Evolutionary conservation across 1,284 basidiomycete genomes (phyloP), one percentile per base, ranked within the genome.

Genomic region (Malassezia yamatoensis): DNA sequence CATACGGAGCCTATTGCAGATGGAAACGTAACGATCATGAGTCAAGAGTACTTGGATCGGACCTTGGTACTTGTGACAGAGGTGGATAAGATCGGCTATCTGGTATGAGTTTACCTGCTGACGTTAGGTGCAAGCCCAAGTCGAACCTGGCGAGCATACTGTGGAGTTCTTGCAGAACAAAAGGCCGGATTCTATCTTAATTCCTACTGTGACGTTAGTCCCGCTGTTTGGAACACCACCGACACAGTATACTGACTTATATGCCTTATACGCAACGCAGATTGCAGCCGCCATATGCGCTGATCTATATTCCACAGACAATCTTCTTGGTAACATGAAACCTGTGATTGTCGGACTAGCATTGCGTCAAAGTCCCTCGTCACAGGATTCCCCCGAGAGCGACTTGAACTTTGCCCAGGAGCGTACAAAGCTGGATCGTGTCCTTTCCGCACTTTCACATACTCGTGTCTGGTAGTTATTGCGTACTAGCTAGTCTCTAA

Each of bases 141-240:
- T 47, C 1, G 20, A 51, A 6, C 32, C 42, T 11, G 48, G 24
- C 24, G 18, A 37, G 16, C 45, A 47, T 20, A 37, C 32, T 5
- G 45, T 32, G 16, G 43, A 45, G 24, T 45, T 45, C 18, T 18
- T 45, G 9, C 34, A 53, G 24, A 21, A 20, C 16, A 29, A 46
- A 20, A 9, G 16, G 6, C 40, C 24, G 3, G 40, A 44, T 39
- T 12, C 51, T 3, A 52, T 34, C 8, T 5, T 5, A 20, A 11
- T 36, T 9, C 49, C 54, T 8, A 47, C 36, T n/a, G 49, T 51
- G 3, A 16, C 42, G 2, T 35, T 51, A 1, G 42, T 60, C 43
- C 62, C 64, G 41, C 45, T 66, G n/a, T 64, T 64, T 48, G 62
- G 64, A 9, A 57, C 56, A 12, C 64, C 64, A 11, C 58, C 58